Evolutionary conservation across 1,139 yeast genomes (phyloP).

Genomic region (Scheffersomyces quercinus): DNA sequence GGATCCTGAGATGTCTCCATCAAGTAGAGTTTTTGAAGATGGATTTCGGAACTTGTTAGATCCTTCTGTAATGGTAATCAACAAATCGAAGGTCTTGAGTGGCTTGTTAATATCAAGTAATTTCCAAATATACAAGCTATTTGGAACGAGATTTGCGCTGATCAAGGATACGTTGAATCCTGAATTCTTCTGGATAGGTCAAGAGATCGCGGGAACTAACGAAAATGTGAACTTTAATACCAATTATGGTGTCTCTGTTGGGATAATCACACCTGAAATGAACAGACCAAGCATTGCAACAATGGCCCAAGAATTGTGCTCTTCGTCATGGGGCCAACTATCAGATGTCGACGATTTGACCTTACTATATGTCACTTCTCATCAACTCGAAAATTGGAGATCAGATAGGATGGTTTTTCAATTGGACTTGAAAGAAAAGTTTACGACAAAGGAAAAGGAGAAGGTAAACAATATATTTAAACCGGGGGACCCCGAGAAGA

Average conservation of each 20-base stretch:
- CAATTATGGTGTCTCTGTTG: conserved; percentile 30
- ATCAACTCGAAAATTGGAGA: conserved; percentile 36
- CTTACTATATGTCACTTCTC: conserved; percentile 32
- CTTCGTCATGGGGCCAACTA: conserved; percentile 42
- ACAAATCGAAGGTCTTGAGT: conserved; percentile 26
- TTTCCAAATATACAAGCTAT: conserved; percentile 24
- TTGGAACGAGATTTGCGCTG: conserved; percentile 22
- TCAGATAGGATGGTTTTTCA: conserved; percentile 14
- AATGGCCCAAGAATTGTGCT: conserved; percentile 29
- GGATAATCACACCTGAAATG: conserved; percentile 32
- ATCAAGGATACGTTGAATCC: conserved; percentile 14
- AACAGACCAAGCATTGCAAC: conserved; percentile 9
- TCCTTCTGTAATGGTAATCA: conserved; percentile 27
- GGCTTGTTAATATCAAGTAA: conserved; percentile 32
- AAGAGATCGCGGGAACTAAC: conserved; percentile 29
- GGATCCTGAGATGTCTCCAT: conserved; percentile 5
- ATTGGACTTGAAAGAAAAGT: conserved; percentile 17
- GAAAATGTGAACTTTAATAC: conserved; percentile 25
- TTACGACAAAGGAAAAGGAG: conserved; percentile 6
- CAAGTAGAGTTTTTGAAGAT: conserved; percentile 21
- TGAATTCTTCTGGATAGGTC: conserved; percentile 39
- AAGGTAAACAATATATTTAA: conserved; percentile 10
- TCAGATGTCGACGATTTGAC: conserved; percentile 23
- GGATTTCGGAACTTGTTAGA: conserved; percentile 29
- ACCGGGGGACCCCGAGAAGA: conserved; percentile 1